A percentile compares a stretch with the other conserved stretches of the same genome.
Evolutionary conservation across 2,329 filamentous ascomycete species (phyloP).

Genomic region (Aspergillus uvarum): DNA sequence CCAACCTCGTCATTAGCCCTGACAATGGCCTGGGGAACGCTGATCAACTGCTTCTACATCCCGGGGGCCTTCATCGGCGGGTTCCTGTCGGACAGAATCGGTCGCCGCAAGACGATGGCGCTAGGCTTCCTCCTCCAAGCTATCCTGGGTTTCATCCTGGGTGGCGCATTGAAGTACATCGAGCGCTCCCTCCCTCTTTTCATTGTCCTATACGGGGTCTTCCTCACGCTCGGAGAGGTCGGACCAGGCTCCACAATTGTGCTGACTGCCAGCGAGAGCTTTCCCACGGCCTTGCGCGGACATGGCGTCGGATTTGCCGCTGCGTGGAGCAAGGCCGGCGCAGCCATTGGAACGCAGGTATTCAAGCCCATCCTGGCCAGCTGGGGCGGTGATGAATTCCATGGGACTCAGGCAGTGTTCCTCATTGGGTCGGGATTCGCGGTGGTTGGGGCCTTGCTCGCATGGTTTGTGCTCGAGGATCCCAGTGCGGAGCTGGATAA

Average conservation of each 20-base stretch:
- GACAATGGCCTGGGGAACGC: conserved; percentile 48
- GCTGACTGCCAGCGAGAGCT: conserved; percentile 47
- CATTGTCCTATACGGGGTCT: conserved; percentile 53
- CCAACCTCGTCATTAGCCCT: conserved; percentile 40
- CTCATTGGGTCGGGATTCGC: conserved; percentile 55
- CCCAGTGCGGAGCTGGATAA: conserved; percentile 43
- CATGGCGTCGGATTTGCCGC: conserved; percentile 52
- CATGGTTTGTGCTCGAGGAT: conserved; percentile 50
- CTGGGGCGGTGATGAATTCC: conserved; percentile 40
- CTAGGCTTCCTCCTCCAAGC: conserved; percentile 50
- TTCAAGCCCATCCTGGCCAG: conserved; percentile 54
- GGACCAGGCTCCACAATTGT: conserved; percentile 49
- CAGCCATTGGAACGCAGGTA: conserved; percentile 52
- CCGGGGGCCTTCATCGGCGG: conserved; percentile 51
- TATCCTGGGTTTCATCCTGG: conserved; percentile 51
- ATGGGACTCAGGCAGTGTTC: conserved; percentile 52
- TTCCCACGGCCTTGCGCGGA: conserved; percentile 52
- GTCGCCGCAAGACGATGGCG: conserved; percentile 52
- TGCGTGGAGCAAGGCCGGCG: conserved; percentile 52
- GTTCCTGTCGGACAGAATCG: conserved; percentile 51
- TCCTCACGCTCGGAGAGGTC: conserved; percentile 51
- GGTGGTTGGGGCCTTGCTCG: conserved; percentile 45
- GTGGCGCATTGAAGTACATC: conserved; percentile 49
- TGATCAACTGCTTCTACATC: conserved; percentile 55
- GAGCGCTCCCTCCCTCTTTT: conserved; percentile 52